Evolutionary conservation across 371 early-diverging fungal species (phyloP).

Genomic region (Dinochytrium kinnereticum): DNA sequence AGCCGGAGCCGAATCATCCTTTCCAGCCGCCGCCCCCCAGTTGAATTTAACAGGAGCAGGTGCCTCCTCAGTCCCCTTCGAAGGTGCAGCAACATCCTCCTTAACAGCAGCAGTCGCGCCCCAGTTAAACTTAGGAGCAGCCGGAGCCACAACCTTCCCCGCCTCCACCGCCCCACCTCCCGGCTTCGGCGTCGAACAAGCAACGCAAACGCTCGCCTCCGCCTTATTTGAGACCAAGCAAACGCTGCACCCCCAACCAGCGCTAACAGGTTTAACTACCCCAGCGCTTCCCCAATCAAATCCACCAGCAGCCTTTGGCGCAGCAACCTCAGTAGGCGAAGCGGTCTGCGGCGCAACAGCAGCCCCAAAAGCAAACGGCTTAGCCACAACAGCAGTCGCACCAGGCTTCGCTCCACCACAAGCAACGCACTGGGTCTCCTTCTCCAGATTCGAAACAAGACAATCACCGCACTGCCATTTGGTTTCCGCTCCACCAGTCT

Average conservation of each 20-base stretch:
- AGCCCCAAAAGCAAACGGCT: too few species aligned
- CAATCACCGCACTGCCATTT: background rate
- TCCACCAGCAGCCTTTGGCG: background rate
- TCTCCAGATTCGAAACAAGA: background rate
- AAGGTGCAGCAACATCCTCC: background rate
- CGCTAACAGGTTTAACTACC: background rate
- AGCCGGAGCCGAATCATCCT: too few species aligned
- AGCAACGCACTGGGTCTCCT: background rate
- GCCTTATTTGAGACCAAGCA: background rate
- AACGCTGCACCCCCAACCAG: background rate
- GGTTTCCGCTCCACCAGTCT: background rate
- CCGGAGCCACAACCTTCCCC: background rate
- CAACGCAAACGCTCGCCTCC: background rate
- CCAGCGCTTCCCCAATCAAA: too few species aligned
- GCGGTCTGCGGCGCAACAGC: too few species aligned
- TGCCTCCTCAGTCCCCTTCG: too few species aligned
- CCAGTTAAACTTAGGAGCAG: background rate
- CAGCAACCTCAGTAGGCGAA: conserved; percentile 3
- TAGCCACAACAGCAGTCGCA: background rate
- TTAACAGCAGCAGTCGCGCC: background rate
- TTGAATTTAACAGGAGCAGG: background rate
- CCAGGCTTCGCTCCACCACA: background rate
- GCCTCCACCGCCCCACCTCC: background rate
- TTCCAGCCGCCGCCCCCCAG: background rate
- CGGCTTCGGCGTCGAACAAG: background rate